phyloP scores from a whole-genome alignment of 2,329 filamentous ascomycete genomes.

The Colletotrichum sp. region DNA sequence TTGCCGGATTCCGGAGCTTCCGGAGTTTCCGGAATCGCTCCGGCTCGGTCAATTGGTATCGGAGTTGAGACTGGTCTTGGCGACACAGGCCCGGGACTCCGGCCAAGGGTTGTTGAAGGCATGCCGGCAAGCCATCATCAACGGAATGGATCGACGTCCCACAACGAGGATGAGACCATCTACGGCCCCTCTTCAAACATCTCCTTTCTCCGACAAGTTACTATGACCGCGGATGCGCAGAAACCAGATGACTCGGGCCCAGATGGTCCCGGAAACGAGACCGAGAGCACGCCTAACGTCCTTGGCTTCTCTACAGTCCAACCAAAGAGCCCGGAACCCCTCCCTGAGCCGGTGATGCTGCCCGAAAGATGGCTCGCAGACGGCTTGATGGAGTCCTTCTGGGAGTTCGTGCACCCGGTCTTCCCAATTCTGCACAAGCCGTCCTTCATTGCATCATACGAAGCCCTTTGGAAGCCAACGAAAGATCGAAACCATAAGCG shows the following conservation, averaged over 20 bases:
- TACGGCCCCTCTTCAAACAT: not conserved
- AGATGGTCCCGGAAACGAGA: not conserved
- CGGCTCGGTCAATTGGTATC: not conserved
- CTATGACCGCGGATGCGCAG: not conserved
- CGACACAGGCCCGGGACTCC: fast-evolving
- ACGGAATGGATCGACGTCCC: not conserved
- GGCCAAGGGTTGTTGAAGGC: not conserved
- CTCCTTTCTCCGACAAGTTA: not conserved
- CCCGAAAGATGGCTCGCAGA: constrained; percentile 3
- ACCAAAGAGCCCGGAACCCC: not conserved
- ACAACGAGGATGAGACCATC: not conserved
- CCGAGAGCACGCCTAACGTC: not conserved
- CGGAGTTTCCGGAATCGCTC: not conserved
- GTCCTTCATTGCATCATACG: constrained; percentile 15
- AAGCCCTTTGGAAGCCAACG: constrained; percentile 2
- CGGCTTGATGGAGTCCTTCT: constrained; percentile 10
- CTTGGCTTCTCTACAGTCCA: not conserved
- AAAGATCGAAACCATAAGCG: not conserved
- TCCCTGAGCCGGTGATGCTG: not conserved
- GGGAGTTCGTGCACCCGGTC: constrained; percentile 22
- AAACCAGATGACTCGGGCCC: not conserved
- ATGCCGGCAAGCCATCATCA: not conserved
- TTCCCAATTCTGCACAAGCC: constrained; percentile 20
- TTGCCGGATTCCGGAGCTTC: not conserved
- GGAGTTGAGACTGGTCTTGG: not conserved